A percentile compares a stretch with the other conserved stretches of the same genome.
Evolutionary conservation across 1,284 basidiomycete species (phyloP).

Genomic region (Flammula alnicola): DNA sequence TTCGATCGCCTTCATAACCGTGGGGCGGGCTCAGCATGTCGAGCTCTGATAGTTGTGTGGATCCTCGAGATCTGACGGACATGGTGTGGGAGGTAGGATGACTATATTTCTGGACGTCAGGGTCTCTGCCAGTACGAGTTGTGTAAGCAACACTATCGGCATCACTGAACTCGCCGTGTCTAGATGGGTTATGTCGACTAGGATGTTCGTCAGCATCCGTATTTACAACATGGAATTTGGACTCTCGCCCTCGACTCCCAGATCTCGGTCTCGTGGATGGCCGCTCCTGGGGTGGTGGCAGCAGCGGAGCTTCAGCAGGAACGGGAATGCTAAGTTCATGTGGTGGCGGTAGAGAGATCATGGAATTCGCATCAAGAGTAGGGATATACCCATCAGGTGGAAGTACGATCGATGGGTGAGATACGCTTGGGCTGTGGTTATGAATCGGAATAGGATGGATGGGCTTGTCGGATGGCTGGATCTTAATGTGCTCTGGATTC

Average conservation of each 20-base stretch:
- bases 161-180: no score
- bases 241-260: slow-evolving; percentile 4
- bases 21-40: slow-evolving; percentile 36
- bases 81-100: no score
- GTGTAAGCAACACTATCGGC: no score
- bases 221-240: not conserved
- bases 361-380: slow-evolving; percentile 32
- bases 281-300: not conserved
- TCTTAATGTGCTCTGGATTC: slow-evolving; percentile 27
- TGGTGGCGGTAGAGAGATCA: slow-evolving; percentile 42
- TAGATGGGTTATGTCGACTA: no score
- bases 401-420: slow-evolving; percentile 29
- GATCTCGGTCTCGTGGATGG: slow-evolving; percentile 11
- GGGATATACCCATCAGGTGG: slow-evolving; percentile 46
- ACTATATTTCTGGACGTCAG: no score
- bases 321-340: slow-evolving; percentile 39
- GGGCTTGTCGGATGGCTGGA: slow-evolving; percentile 15
- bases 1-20: slow-evolving; percentile 5
- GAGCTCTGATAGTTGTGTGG: slow-evolving; percentile 37
- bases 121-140: no score
- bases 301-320: slow-evolving; percentile 15
- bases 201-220: not conserved
- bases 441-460: slow-evolving; percentile 24
- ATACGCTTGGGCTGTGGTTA: slow-evolving; percentile 26
- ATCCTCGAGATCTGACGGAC: slow-evolving; percentile 30